phyloP scores from a whole-genome alignment of 305 asterid species.

The Fraxinus xanthoxyloides region DNA sequence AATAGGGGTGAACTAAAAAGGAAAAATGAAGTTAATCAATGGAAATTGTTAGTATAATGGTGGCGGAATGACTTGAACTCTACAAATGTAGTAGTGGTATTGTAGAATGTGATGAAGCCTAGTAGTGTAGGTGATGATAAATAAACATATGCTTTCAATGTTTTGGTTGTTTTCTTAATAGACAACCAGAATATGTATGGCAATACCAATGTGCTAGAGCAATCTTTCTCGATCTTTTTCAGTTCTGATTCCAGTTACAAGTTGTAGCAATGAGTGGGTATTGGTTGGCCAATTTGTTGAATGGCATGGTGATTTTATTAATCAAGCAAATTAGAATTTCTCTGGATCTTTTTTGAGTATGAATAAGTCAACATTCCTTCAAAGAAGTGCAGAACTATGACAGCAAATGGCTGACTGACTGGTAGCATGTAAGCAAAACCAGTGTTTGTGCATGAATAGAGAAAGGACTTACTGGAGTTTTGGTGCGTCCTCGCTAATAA shows the following conservation, averaged over 20 bases:
- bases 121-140: neutral
- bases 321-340: neutral
- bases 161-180: neutral
- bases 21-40: neutral
- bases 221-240: neutral
- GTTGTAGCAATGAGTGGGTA: neutral
- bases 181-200: neutral
- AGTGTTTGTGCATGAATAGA: neutral
- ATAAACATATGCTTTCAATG: neutral
- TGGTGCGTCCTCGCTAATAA: neutral
- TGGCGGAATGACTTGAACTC: neutral
- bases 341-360: neutral
- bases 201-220: neutral
- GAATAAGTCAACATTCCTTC: neutral
- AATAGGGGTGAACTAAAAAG: neutral
- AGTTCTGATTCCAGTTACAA: neutral
- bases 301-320: neutral
- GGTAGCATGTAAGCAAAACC: neutral
- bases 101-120: neutral
- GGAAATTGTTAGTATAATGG: neutral
- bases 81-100: neutral
- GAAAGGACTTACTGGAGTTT: neutral
- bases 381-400: neutral
- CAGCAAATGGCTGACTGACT: neutral
- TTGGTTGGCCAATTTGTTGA: neutral